Percentiles rank a stretch among this genome's conserved stretches.
Evolutionary conservation across 768 basidiomycete genomes (phyloP).

Genomic region (Tulasnella calospora): DNA sequence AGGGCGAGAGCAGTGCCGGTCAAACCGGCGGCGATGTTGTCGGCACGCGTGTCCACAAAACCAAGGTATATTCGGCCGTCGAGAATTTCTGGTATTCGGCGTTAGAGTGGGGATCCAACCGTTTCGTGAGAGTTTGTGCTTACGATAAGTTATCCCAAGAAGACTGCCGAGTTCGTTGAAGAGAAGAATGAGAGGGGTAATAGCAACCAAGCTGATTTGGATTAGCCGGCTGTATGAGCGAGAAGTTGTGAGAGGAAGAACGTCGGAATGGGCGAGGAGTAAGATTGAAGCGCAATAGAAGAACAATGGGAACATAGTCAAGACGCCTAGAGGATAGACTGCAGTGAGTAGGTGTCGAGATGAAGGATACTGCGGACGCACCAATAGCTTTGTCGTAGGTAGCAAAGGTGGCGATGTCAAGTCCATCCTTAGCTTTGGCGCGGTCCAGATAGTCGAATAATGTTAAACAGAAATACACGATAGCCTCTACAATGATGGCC

Average conservation of each 20-base stretch:
- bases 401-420: not conserved
- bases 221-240: not conserved
- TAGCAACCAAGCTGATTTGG: not conserved
- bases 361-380: not conserved
- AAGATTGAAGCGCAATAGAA: slow-evolving; percentile 5
- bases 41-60: not conserved
- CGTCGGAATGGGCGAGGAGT: not conserved
- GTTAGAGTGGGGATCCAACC: not conserved
- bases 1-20: not conserved
- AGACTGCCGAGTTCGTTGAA: slow-evolving; percentile 19
- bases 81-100: not conserved
- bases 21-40: not conserved
- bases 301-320: slow-evolving; percentile 19
- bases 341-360: not conserved
- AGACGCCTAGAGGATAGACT: not conserved
- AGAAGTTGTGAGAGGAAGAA: slow-evolving; percentile 10
- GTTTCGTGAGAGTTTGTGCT: not conserved
- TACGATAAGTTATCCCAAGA: slow-evolving; percentile 1
- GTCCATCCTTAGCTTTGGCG: not conserved
- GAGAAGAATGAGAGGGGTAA: slow-evolving; percentile 16
- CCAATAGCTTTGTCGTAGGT: slow-evolving; percentile 16
- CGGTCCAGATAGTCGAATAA: slow-evolving; percentile 9
- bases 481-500: not conserved
- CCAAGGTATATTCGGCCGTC: slow-evolving; percentile 13
- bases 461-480: not conserved